These are phyloP conservation scores for Xanthoconium separans DNA, from an alignment of 1,284 basidiomycete species.

Conservation along the genomic window DNA sequence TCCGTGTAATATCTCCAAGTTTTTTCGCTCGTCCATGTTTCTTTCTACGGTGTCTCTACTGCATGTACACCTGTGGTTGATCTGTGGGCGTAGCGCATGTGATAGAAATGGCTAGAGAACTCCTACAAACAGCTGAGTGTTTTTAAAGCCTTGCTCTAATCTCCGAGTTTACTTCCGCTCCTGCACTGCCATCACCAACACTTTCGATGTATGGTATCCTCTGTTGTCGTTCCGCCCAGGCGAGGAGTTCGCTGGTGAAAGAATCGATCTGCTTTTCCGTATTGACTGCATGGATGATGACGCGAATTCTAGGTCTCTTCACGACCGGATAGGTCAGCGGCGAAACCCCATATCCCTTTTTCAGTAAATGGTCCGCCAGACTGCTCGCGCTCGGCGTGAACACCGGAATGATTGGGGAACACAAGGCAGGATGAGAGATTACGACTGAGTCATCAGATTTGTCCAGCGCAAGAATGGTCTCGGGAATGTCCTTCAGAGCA, in stretches of 20 bases:
- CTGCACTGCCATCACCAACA: background rate
- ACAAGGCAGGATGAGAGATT: background rate
- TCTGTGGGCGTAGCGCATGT: background rate
- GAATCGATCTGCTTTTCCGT: slow-evolving; percentile 19
- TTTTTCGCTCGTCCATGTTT: slow-evolving; percentile 10
- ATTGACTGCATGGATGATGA: slow-evolving; percentile 20
- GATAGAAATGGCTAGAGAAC: slow-evolving; percentile 1
- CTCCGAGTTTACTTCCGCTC: background rate
- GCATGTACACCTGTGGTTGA: too few relatives aligned
- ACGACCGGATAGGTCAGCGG: slow-evolving; percentile 17
- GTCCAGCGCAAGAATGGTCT: slow-evolving; percentile 8
- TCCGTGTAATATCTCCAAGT: slow-evolving; percentile 26
- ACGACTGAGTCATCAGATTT: background rate
- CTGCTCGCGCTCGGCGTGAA: slow-evolving; percentile 9
- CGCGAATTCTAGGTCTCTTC: slow-evolving; percentile 14
- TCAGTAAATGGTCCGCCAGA: slow-evolving; percentile 8
- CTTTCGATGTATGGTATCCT: background rate
- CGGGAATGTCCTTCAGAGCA: slow-evolving; percentile 9
- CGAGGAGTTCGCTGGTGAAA: slow-evolving; percentile 8
- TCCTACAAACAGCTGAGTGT: background rate
- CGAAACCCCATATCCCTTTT: slow-evolving; percentile 15
- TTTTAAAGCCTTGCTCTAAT: slow-evolving; percentile 9
- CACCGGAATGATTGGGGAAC: slow-evolving; percentile 22
- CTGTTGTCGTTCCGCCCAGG: slow-evolving; percentile 8
- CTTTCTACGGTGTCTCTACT: background rate